Evolutionary conservation across 169 alveolate species (phyloP).

Genomic region (Blepharisma undulans): DNA sequence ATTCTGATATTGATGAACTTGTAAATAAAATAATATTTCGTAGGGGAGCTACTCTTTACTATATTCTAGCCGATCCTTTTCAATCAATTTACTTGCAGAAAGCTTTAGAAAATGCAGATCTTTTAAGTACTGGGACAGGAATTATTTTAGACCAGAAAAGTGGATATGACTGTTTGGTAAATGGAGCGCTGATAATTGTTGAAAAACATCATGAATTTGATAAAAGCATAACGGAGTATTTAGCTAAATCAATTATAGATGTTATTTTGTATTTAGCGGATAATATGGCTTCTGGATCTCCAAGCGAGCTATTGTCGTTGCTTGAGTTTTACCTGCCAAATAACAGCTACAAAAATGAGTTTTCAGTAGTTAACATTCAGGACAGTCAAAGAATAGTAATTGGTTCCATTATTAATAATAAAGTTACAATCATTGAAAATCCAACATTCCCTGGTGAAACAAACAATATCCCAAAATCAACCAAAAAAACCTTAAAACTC

Average conservation of each 20-base stretch:
- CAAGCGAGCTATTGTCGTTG: background rate
- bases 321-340: background rate
- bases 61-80: background rate
- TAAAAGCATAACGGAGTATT: background rate
- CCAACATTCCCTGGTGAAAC: no score
- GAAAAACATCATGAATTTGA: background rate
- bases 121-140: background rate
- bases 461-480: no score
- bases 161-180: background rate
- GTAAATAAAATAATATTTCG: background rate
- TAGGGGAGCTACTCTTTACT: background rate
- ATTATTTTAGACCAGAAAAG: background rate
- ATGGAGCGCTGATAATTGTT: background rate
- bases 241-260: background rate
- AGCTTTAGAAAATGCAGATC: background rate
- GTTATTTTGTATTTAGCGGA: background rate
- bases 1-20: background rate
- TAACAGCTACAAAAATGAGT: no score
- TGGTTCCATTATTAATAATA: no score
- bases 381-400: no score
- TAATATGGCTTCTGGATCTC: background rate
- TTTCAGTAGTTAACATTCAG: no score
- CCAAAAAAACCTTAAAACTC: no score
- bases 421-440: no score
- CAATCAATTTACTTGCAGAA: background rate